Percentiles rank a stretch among this genome's conserved stretches.
phyloP scores from a whole-genome alignment of 148 eudicot species.

The Diospyros kaki region DNA sequence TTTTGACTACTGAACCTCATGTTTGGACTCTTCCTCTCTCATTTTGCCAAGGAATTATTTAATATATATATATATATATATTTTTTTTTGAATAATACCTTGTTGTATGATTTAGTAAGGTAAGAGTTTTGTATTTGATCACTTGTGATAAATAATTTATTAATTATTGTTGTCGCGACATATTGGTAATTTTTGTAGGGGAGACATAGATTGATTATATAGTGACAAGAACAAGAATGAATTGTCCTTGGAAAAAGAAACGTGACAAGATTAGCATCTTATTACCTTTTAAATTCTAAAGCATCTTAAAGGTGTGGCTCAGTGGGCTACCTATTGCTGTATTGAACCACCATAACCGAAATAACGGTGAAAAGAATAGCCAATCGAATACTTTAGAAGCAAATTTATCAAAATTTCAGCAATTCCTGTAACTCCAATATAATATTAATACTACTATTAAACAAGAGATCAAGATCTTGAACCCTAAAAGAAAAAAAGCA shows the following conservation, averaged over 20 bases:
- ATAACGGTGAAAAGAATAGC: conserved; percentile 18
- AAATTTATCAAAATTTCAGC: not conserved
- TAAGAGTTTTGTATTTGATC: not conserved
- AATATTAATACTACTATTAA: not conserved
- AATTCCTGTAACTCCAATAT: not conserved
- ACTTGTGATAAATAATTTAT: not conserved
- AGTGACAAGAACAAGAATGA: not conserved
- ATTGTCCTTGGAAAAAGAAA: not conserved
- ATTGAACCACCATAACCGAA: conserved; percentile 39
- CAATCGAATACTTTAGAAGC: not conserved
- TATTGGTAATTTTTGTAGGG: too few species aligned
- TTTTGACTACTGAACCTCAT: not conserved
- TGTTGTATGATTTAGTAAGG: too few species aligned
- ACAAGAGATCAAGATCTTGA: not conserved
- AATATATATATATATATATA: too few species aligned
- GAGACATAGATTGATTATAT: conserved; percentile 5
- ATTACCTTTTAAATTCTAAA: not conserved
- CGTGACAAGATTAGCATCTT: not conserved
- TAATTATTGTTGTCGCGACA: too few species aligned
- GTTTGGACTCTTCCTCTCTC: conserved; percentile 5
- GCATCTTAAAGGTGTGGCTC: not conserved
- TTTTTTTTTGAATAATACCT: too few species aligned
- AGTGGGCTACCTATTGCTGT: conserved; percentile 20
- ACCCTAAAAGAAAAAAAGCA: not conserved
- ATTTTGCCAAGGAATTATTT: conserved; percentile 10